A percentile compares a stretch with the other conserved stretches of the same genome.
These are phyloP conservation scores for Aspergillus bridgeri DNA, from an alignment of 495 filamentous ascomycete species.

Conservation along the genomic window DNA sequence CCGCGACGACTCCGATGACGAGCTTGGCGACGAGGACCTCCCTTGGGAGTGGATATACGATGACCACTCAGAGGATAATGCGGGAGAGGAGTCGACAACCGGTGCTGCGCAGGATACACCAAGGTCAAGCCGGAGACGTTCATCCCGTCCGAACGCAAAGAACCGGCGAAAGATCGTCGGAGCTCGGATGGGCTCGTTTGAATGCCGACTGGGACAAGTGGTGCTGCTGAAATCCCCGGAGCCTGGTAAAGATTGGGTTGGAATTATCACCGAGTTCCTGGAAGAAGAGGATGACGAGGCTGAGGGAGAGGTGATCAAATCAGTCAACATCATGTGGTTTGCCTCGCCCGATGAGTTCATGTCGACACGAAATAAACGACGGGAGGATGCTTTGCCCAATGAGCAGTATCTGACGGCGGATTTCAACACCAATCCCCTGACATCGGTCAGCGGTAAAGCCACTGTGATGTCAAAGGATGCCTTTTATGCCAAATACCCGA, in stretches of 20 bases:
- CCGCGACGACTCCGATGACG: conserved; percentile 88
- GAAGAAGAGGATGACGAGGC: conserved; percentile 62
- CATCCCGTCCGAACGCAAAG: conserved; percentile 25
- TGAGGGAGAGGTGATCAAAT: conserved; percentile 45
- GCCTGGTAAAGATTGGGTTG: conserved; percentile 82
- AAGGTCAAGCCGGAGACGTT: conserved; percentile 31
- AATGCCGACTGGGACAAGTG: conserved; percentile 75
- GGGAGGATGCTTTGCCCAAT: conserved; percentile 77
- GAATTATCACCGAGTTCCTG: conserved; percentile 75
- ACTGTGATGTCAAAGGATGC: conserved; percentile 66
- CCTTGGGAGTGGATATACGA: conserved; percentile 95
- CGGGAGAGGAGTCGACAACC: conserved; percentile 15
- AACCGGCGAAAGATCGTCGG: conserved; percentile 59
- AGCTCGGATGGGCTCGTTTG: conserved; percentile 81
- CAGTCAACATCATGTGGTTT: conserved; percentile 87
- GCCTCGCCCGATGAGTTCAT: conserved; percentile 83
- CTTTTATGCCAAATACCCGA: conserved; percentile 68
- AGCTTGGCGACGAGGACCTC: conserved; percentile 75
- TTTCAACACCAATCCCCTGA: conserved; percentile 81
- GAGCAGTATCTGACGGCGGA: conserved; percentile 88
- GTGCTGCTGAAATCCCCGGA: conserved; percentile 84
- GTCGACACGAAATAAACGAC: conserved; percentile 71
- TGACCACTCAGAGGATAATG: conserved; percentile 25
- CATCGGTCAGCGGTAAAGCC: conserved; percentile 86
- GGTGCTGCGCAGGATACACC: conserved; percentile 33